These are phyloP conservation scores for Alisma plantagoaquatica DNA, from an alignment of 106 monocot species.

Conservation along the genomic window DNA sequence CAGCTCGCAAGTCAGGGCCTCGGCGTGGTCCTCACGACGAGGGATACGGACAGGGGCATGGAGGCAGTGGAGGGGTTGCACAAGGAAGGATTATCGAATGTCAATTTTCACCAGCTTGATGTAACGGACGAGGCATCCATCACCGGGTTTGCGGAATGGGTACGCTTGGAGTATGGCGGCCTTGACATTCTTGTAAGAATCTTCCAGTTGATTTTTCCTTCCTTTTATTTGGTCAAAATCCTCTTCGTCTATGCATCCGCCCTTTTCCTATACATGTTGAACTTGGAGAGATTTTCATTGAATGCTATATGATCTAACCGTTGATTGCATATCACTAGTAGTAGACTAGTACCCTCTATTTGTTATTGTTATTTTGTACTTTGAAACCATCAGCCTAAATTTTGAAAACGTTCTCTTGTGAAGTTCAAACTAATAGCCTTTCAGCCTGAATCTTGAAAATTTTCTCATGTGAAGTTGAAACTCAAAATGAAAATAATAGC, in stretches of 20 bases:
- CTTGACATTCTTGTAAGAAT: slow-evolving; percentile 57
- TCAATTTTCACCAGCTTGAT: slow-evolving; percentile 47
- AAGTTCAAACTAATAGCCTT: no score
- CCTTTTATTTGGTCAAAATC: not conserved
- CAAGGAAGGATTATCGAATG: slow-evolving; percentile 13
- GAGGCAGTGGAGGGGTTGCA: slow-evolving; percentile 22
- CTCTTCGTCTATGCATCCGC: not conserved
- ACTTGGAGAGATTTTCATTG: not conserved
- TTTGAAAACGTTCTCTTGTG: no score
- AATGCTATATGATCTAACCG: no score
- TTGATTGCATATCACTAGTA: no score
- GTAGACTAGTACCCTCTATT: no score
- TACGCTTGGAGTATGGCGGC: slow-evolving; percentile 29
- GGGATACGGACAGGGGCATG: slow-evolving; percentile 28
- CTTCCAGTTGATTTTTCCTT: not conserved
- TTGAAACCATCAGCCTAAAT: no score
- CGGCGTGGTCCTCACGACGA: slow-evolving; percentile 48
- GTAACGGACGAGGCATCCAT: slow-evolving; percentile 36
- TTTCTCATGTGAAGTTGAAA: no score
- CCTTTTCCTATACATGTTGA: not conserved
- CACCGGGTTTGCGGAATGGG: slow-evolving; percentile 31
- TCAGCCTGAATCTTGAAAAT: no score
- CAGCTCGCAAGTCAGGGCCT: slow-evolving; percentile 45
- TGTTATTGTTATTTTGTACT: not conserved
- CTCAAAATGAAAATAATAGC: no score